Evolutionary conservation across 1,139 yeast species (phyloP).

Genomic region (Lizanozyma gosingica): DNA sequence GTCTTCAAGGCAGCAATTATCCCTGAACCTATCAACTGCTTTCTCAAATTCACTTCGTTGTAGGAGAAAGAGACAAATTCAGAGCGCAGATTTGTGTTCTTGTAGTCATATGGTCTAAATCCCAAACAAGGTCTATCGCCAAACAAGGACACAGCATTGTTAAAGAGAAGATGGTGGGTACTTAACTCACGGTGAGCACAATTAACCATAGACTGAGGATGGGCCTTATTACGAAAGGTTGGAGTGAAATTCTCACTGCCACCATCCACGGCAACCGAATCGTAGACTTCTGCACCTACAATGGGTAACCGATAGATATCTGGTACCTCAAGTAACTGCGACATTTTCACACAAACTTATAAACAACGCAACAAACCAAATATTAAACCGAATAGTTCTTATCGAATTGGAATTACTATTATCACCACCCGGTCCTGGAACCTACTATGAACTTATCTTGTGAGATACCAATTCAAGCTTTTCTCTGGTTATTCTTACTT

Average conservation of each 20-base stretch:
- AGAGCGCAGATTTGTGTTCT: slow-evolving; percentile 13
- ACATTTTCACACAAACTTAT: not conserved
- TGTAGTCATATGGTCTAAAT: slow-evolving; percentile 22
- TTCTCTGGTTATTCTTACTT: no score
- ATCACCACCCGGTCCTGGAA: no score
- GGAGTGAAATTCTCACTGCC: slow-evolving; percentile 4
- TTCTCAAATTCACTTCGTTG: slow-evolving; percentile 12
- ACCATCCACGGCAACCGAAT: slow-evolving; percentile 3
- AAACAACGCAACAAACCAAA: no score
- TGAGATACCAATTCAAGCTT: no score
- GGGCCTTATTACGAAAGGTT: slow-evolving; percentile 8
- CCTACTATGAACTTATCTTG: no score
- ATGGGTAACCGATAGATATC: slow-evolving; percentile 2
- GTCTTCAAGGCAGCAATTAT: slow-evolving; percentile 15
- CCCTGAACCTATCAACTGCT: slow-evolving; percentile 26
- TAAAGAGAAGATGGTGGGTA: slow-evolving; percentile 21
- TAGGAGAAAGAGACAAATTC: slow-evolving; percentile 15
- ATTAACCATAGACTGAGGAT: slow-evolving; percentile 5
- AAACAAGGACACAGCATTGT: slow-evolving; percentile 12
- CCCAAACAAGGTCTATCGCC: slow-evolving; percentile 21
- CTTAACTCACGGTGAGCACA: slow-evolving; percentile 13
- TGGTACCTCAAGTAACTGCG: not conserved
- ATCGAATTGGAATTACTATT: no score
- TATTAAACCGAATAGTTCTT: no score
- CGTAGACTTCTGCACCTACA: slow-evolving; percentile 1